Evolutionary conservation across 495 filamentous ascomycete genomes (phyloP), one percentile per base, ranked within the genome.

Genomic region (Aspergillus panamensis): DNA sequence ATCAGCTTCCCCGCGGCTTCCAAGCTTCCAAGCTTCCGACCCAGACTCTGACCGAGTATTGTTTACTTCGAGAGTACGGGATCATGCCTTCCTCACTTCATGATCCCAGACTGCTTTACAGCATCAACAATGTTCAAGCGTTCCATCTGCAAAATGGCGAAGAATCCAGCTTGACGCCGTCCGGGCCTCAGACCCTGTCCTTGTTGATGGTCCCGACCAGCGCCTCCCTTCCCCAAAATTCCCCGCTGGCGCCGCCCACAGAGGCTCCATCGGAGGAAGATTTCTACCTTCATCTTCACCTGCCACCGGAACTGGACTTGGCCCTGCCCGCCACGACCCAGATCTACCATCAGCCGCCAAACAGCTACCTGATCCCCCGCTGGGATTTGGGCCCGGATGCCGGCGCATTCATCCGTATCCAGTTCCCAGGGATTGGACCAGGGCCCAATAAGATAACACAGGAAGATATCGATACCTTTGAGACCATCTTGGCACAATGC

Each of bases 391-490:
- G 90, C 14, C 89, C 87, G 3, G 90, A 93, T 21, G 86, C 83
- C 59, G 91, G 90, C 57, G 90, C 91, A 8, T 97, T 97, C 65
- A 96, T 92, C 30, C 81, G 89, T 31, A 90, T 97, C 62, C 87
- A 95, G 68, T 96, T 97, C 59, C 92, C 92, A 2, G 67, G 79
- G 5, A 78, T 90, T 9, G 89, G 90, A 10, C 79, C 77, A 49
- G 81, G 80, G 1, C 71, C 78, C 0, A 78, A 81, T 33, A 83
- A 82, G 53, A 85, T 87, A 25, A 83, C 87, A 3, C 92, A 97
- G 72, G 92, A 97, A 65, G 92, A 97, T 70, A 80, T 96, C 25
- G 92, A 97, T 69, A 97, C 92, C 0, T 97, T 97, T 66, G 92
- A 97, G 77, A 96, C 92, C 3, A 97, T 97, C 53, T 80, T 97